A percentile compares a stretch with the other conserved stretches of the same genome.
phyloP scores from a whole-genome alignment of 2,329 filamentous ascomycete species.

The Falciphora oryzae region DNA sequence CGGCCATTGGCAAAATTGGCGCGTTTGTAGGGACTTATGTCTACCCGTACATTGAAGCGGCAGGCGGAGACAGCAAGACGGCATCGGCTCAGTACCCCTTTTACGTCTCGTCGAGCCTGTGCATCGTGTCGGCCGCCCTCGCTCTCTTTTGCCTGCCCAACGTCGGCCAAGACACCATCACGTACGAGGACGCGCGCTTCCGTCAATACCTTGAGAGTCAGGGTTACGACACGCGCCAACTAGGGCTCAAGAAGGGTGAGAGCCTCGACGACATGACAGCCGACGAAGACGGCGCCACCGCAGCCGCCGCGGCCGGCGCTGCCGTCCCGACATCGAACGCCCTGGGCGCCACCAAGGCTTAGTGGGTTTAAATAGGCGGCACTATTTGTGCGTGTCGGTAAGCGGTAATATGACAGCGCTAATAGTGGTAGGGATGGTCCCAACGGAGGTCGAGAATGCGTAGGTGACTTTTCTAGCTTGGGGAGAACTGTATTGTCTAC shows the following conservation, averaged over 20 bases:
- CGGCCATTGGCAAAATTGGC: slow-evolving; percentile 68
- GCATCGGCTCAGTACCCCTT: slow-evolving; percentile 79
- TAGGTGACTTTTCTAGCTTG: too few species aligned
- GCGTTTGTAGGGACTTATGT: slow-evolving; percentile 85
- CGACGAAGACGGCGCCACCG: slow-evolving; percentile 10
- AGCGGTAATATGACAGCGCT: too few species aligned
- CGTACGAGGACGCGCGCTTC: slow-evolving; percentile 70
- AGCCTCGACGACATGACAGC: slow-evolving; percentile 20
- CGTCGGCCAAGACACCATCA: slow-evolving; percentile 81
- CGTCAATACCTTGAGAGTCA: slow-evolving; percentile 64
- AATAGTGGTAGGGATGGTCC: too few species aligned
- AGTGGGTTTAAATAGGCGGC: neutral
- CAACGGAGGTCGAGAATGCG: too few species aligned
- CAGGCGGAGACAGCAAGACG: slow-evolving; percentile 45
- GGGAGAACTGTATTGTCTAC: too few species aligned
- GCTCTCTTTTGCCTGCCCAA: slow-evolving; percentile 64
- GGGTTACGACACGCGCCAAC: slow-evolving; percentile 66
- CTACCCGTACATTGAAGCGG: slow-evolving; percentile 65
- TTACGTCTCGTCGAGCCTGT: slow-evolving; percentile 74
- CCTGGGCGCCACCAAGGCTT: neutral
- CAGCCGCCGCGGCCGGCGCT: neutral
- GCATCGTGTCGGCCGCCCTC: slow-evolving; percentile 65
- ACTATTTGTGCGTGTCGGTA: too few species aligned
- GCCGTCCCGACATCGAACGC: neutral
- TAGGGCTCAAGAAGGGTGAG: slow-evolving; percentile 37